Percentiles rank a stretch among this genome's conserved stretches.
These are phyloP conservation scores for Leccinum olivaceopallidum DNA, from an alignment of 768 basidiomycete genomes.

Conservation along the genomic window DNA sequence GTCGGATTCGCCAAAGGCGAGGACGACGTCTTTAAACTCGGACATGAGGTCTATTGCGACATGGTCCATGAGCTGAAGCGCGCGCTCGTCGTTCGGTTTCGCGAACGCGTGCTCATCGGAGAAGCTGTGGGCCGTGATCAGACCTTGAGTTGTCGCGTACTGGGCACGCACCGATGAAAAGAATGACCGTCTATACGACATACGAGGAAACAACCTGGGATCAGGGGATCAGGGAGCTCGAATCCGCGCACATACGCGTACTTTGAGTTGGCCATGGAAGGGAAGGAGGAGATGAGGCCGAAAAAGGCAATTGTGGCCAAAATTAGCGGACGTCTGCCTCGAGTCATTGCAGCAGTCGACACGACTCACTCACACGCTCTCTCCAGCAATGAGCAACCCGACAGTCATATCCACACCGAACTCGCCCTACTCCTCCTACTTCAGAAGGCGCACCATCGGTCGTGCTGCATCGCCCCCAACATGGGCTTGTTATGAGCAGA, in stretches of 20 bases:
- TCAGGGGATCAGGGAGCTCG: conserved; percentile 83
- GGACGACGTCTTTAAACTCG: conserved; percentile 77
- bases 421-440: conserved; percentile 37
- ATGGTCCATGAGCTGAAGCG: conserved; percentile 88
- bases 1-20: conserved; percentile 96
- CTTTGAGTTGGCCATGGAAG: conserved; percentile 84
- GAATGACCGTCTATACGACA: conserved; percentile 90
- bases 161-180: conserved; percentile 77
- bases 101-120: conserved; percentile 78
- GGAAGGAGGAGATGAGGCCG: neutral
- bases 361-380: neutral
- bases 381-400: conserved; percentile 23
- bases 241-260: conserved; percentile 90
- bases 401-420: conserved; percentile 22
- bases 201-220: conserved; percentile 83
- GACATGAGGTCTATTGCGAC: conserved; percentile 83
- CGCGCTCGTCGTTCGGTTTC: conserved; percentile 92
- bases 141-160: neutral
- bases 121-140: conserved; percentile 51
- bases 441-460: conserved; percentile 69
- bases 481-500: conserved; percentile 92
- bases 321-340: neutral
- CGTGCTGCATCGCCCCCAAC: conserved; percentile 83
- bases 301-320: conserved; percentile 20
- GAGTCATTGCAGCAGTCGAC: neutral